Base-by-base conservation (phyloP, 1,284 basidiomycete species). In the Naganishia albida region DNA sequence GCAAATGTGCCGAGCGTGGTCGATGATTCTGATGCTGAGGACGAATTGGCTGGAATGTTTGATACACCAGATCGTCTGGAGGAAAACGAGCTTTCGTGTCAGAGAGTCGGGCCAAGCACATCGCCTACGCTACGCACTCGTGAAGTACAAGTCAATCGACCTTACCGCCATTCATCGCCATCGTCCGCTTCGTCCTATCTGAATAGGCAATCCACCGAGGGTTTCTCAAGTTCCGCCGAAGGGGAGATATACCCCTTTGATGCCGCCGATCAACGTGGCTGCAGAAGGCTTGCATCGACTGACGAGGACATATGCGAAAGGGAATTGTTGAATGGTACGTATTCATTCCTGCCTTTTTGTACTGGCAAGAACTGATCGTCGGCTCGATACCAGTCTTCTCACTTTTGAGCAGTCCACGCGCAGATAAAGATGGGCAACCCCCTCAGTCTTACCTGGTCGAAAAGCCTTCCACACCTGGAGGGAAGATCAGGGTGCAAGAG, bases 281-380 rank as follows among this genome's bases (percentile, higher is more conserved):
- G 25, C 23, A 39, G 12, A 23, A 50, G 23, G 26, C 57, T 34
- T 26, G 39, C 23, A 39, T 40, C 49, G 20, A 12, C 49, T 30
- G 57, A 60, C 23, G 57, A 60, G 16, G 57, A 60, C 15, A 48
- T 60, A 25, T 60, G 57, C 38, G 57, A 60, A 26, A 40, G 46
- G 8, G 46, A 20, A 15, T 48, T 60, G 15, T 26, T 60, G 16
- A 7, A 40, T 26, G 23, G 57, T 60, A 38, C 39, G 57, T 50
- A 39, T 18, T 28, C 28, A n/a, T 20, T 7, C 18, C 13, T 13
- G 2, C n/a, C n/a, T 7, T 2, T n/a, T 16, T 18, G 4, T 18
- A n/a, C 1, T 3, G 51, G 7, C 34, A 20, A 48, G 13, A 48
- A 20, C n/a, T n/a, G 7, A 38, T 16, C 34, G 10, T 7, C 28